A percentile compares a stretch with the other conserved stretches of the same genome.
Conservation (phyloP, 768 basidiomycete species). For the Mycena haematopus region DNA sequence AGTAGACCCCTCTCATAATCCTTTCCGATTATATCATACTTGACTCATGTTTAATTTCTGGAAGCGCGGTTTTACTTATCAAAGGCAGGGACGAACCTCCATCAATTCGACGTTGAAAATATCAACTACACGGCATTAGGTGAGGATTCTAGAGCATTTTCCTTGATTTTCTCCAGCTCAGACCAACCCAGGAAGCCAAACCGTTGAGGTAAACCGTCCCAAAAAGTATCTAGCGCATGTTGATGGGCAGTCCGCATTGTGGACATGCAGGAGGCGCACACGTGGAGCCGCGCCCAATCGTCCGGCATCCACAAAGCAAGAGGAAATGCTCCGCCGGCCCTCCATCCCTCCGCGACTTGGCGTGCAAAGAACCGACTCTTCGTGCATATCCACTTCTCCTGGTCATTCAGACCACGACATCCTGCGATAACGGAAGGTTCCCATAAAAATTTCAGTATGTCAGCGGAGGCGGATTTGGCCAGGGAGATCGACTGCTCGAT, state of each 20-base stretch:
- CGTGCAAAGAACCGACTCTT: not conserved
- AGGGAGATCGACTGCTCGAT: slow-evolving; percentile 2
- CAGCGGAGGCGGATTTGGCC: not conserved
- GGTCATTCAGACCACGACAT: not conserved
- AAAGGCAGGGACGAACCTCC: too few relatives aligned
- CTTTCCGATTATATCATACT: too few relatives aligned
- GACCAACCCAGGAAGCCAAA: slow-evolving; percentile 49
- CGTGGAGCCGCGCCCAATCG: slow-evolving; percentile 42
- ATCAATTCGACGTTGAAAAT: not conserved
- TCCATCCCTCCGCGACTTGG: not conserved
- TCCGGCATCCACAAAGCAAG: slow-evolving; percentile 5
- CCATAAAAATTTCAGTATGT: slow-evolving; percentile 11
- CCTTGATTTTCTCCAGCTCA: slow-evolving; percentile 30
- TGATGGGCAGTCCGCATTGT: slow-evolving; percentile 41
- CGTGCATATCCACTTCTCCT: not conserved
- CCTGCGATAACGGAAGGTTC: not conserved
- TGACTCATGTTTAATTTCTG: too few relatives aligned
- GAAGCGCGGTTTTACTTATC: too few relatives aligned
- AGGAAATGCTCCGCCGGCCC: not conserved
- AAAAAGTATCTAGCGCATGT: slow-evolving; percentile 44
- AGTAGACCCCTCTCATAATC: too few relatives aligned
- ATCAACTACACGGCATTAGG: not conserved
- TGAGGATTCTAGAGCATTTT: not conserved
- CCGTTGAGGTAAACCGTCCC: slow-evolving; percentile 45
- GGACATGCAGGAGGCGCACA: slow-evolving; percentile 42